These are phyloP conservation scores for Arabidopsis hybrid DNA, from an alignment of 441 rosid genomes.

Conservation along the genomic window DNA sequence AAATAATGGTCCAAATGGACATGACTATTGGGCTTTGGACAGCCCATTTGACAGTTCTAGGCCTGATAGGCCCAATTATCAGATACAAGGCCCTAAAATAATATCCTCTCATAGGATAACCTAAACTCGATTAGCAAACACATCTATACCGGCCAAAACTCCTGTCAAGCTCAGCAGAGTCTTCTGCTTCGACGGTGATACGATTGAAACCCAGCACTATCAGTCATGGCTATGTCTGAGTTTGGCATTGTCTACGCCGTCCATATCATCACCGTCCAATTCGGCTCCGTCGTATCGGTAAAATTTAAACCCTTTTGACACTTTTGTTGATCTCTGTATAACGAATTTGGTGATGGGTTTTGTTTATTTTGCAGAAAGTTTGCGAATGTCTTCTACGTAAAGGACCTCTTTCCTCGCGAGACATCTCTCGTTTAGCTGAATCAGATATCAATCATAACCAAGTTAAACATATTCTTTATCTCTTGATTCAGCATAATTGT, in stretches of 20 bases:
- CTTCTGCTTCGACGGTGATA: no score
- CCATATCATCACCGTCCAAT: slow-evolving; percentile 72
- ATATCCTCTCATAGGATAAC: no score
- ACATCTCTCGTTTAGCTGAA: background rate
- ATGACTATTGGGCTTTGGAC: no score
- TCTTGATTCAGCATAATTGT: slow-evolving; percentile 89
- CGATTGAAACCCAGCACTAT: no score
- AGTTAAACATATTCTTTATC: slow-evolving; percentile 51
- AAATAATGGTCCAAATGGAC: no score
- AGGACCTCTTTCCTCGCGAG: slow-evolving; percentile 51
- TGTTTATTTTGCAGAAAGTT: slow-evolving; percentile 61
- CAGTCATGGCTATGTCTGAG: background rate
- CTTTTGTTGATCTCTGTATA: background rate
- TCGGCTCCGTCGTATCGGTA: slow-evolving; percentile 84
- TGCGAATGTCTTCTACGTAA: slow-evolving; percentile 81
- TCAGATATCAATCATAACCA: background rate
- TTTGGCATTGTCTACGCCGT: slow-evolving; percentile 62
- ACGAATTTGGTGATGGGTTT: slow-evolving; percentile 1
- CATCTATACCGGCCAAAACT: no score
- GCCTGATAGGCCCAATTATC: no score
- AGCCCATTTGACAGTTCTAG: no score
- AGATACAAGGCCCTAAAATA: no score
- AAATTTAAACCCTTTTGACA: slow-evolving; percentile 3
- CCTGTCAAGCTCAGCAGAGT: no score
- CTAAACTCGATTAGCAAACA: no score